Conservation (phyloP, 805 yeast species). For the Candida pini region DNA sequence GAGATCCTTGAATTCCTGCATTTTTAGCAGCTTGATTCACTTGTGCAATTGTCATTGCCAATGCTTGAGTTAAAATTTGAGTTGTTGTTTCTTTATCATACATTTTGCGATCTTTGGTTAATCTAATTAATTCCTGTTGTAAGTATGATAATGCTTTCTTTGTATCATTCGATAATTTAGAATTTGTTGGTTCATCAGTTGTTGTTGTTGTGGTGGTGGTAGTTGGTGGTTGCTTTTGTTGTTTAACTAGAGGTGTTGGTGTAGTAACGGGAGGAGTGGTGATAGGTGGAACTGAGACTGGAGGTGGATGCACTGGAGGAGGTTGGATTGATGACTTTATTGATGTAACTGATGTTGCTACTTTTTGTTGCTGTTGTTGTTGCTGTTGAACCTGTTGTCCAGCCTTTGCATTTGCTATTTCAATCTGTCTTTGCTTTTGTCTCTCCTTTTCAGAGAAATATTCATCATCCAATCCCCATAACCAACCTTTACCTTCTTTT, state of each 20-base stretch:
- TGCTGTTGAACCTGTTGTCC: conserved; percentile 12
- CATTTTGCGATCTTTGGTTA: conserved; percentile 73
- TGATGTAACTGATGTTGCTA: neutral
- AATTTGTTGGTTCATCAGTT: conserved; percentile 7
- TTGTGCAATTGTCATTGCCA: conserved; percentile 90
- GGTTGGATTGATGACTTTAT: neutral
- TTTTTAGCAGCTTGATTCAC: conserved; percentile 84
- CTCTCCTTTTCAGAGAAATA: conserved; percentile 78
- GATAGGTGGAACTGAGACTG: neutral
- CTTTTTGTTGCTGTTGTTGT: conserved; percentile 13
- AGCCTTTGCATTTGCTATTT: conserved; percentile 38
- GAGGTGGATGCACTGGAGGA: neutral
- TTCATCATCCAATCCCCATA: conserved; percentile 88
- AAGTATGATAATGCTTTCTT: conserved; percentile 73
- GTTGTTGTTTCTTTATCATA: conserved; percentile 80
- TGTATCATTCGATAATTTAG: conserved; percentile 51
- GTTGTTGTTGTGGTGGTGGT: conserved; percentile 5
- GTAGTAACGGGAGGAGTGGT: conserved; percentile 13
- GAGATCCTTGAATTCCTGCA: conserved; percentile 75
- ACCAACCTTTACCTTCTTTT: conserved; percentile 90
- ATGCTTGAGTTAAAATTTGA: conserved; percentile 78
- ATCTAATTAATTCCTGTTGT: conserved; percentile 77
- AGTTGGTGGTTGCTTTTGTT: conserved; percentile 9
- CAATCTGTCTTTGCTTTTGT: conserved; percentile 56
- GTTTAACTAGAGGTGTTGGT: conserved; percentile 7